phyloP scores from a whole-genome alignment of 805 yeast species.

The Brettanomyces sp. region DNA sequence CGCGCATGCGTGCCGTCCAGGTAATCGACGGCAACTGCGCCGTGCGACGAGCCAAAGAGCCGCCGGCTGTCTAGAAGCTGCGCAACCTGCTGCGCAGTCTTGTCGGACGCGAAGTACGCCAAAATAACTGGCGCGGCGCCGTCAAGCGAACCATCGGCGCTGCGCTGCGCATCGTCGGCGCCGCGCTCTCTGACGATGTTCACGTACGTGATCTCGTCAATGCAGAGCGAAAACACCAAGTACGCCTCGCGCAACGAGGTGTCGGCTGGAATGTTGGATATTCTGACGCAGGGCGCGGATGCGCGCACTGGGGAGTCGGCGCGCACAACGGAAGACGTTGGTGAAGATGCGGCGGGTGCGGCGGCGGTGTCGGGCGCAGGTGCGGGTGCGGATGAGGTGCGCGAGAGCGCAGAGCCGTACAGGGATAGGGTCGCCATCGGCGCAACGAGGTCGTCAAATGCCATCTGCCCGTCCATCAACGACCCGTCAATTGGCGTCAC shows the following conservation, averaged over 20 bases:
- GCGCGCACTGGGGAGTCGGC: background rate
- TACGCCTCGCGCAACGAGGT: slow-evolving; percentile 57
- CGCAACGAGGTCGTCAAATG: background rate
- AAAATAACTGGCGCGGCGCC: slow-evolving; percentile 28
- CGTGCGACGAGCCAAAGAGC: slow-evolving; percentile 42
- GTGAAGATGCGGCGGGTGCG: background rate
- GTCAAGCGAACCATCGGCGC: too few species aligned
- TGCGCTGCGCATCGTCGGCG: too few species aligned
- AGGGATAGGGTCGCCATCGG: background rate
- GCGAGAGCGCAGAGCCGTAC: background rate
- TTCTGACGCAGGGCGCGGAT: slow-evolving; percentile 18
- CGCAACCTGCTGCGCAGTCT: slow-evolving; percentile 33
- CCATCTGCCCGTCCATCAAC: background rate
- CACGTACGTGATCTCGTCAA: slow-evolving; percentile 41
- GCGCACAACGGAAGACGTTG: background rate
- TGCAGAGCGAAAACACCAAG: slow-evolving; percentile 59
- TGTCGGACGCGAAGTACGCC: slow-evolving; percentile 37
- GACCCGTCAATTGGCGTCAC: background rate
- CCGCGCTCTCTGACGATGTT: slow-evolving; percentile 16
- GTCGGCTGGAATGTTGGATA: slow-evolving; percentile 56
- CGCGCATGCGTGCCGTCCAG: slow-evolving; percentile 24
- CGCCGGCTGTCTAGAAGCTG: slow-evolving; percentile 32
- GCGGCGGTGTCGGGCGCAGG: background rate
- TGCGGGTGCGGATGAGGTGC: background rate
- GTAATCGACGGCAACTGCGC: slow-evolving; percentile 24